Base-by-base conservation (phyloP, 257 asterid species). In the Verbascum thapsus region DNA sequence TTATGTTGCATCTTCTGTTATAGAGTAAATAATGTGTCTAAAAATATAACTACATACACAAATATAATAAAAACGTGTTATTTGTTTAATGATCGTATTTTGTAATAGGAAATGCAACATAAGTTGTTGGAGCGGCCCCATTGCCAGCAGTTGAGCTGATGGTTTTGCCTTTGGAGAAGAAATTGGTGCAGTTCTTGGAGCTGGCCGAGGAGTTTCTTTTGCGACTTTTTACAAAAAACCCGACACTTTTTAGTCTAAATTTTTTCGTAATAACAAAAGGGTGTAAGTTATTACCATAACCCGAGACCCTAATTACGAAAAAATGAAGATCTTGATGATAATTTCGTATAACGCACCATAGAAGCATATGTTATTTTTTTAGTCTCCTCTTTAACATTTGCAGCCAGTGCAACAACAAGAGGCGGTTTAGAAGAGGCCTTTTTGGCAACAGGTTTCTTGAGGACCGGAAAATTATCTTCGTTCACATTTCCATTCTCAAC, bases 361-460 rank as follows among this genome's bases (percentile, higher is more conserved):
- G 90, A 80, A 63, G 90, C 94, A 61, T 85, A 88, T 53, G 83
- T 70, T 42, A 49, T 13, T 51, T 83, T 88, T 7, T 9, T 54
- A 30, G 55, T 32, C 13, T 53, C 63, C 23, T 1, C 45, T 68
- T 64, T 58, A 3, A 17, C 67, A 26, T 26, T 47, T 22, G 63
- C 8, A 37, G 48, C 19, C 7, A 51, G 51, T 59, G 60, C 45
- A 55, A 57, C 61, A 47, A 45, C 15, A 20, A 53, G 41, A 6
- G 58, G 15, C 61, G 72, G 44, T 17, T 19, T 10, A 51, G 80
- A 15, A 51, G 54, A 23, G 58, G 48, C 44, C 35, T 13, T 61
- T 43, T 49, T 67, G 0, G 70, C 58, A 56, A 6, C 74, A 40
- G 52, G 18, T 26, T 66, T 58, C 44, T 32, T 39, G 0, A 64